These are phyloP conservation scores for Cladosporium colombiae DNA, from an alignment of 2,329 filamentous ascomycete species.

Conservation along the genomic window DNA sequence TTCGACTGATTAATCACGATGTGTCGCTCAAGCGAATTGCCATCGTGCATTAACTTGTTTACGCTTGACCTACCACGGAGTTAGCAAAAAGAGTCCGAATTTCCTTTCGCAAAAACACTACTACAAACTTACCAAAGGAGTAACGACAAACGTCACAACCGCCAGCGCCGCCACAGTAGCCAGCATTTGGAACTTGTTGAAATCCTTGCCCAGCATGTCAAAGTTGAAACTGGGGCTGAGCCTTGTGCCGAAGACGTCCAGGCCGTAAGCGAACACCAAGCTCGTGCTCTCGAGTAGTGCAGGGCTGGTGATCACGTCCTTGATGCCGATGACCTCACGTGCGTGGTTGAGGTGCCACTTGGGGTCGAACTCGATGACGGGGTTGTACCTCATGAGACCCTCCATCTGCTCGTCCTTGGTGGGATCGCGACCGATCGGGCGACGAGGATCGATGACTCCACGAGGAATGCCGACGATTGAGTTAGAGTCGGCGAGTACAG, in stretches of 20 bases:
- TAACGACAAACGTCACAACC: constrained; percentile 73
- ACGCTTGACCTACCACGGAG: constrained; percentile 48
- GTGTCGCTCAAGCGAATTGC: constrained; percentile 43
- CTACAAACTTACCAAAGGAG: constrained; percentile 72
- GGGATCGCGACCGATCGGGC: constrained; percentile 81
- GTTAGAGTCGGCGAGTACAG: constrained; percentile 70
- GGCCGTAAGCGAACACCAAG: constrained; percentile 81
- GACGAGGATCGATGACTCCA: constrained; percentile 76
- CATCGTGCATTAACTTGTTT: constrained; percentile 70
- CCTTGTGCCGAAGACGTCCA: constrained; percentile 85
- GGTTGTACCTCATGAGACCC: constrained; percentile 73
- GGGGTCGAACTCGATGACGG: constrained; percentile 80
- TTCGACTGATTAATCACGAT: background rate
- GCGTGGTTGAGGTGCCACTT: constrained; percentile 78
- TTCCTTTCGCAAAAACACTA: background rate
- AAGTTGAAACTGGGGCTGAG: constrained; percentile 87
- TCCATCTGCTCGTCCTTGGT: constrained; percentile 79
- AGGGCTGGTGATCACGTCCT: constrained; percentile 71
- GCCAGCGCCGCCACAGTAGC: constrained; percentile 79
- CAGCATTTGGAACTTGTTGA: constrained; percentile 85
- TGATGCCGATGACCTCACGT: constrained; percentile 76
- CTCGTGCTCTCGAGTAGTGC: constrained; percentile 89
- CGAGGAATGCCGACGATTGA: constrained; percentile 79
- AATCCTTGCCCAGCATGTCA: constrained; percentile 88
- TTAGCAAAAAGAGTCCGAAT: constrained; percentile 24